These are phyloP conservation scores for Wickerhamomyces queroliae DNA, from an alignment of 805 yeast genomes.

Conservation along the genomic window DNA sequence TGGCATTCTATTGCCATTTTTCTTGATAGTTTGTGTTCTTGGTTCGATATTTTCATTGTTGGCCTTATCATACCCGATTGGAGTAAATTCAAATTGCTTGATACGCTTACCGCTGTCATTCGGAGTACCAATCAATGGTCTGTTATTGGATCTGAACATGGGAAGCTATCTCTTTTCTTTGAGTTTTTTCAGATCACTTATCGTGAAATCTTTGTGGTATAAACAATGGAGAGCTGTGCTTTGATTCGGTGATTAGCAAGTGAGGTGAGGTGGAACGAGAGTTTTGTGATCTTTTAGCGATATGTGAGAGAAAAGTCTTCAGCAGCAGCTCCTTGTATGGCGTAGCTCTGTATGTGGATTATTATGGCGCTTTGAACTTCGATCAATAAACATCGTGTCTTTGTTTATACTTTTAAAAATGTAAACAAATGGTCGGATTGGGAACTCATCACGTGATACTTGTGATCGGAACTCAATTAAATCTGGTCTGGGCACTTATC, in stretches of 20 bases:
- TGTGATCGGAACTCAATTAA: no score
- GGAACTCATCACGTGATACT: no score
- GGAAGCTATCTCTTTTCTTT: neutral
- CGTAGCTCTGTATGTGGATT: neutral
- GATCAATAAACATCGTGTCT: no score
- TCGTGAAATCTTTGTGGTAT: neutral
- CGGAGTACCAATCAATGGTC: slow-evolving; percentile 11
- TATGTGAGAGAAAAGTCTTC: no score
- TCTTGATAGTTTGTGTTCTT: neutral
- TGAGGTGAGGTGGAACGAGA: neutral
- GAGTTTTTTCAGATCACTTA: neutral
- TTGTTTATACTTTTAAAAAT: no score
- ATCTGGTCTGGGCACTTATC: no score
- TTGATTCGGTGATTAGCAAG: neutral
- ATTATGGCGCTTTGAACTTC: neutral
- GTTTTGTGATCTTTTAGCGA: neutral
- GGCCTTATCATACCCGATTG: slow-evolving; percentile 4
- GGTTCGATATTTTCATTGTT: slow-evolving; percentile 3
- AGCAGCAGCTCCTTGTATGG: neutral
- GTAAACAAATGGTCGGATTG: no score
- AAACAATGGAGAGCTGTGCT: no score
- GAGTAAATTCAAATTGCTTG: slow-evolving; percentile 12
- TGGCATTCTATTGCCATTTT: neutral
- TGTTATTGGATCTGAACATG: slow-evolving; percentile 9
- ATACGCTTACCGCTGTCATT: slow-evolving; percentile 6